Conservation (phyloP, 2,329 filamentous ascomycete genomes). For the Pyricularia pennisetigena region DNA sequence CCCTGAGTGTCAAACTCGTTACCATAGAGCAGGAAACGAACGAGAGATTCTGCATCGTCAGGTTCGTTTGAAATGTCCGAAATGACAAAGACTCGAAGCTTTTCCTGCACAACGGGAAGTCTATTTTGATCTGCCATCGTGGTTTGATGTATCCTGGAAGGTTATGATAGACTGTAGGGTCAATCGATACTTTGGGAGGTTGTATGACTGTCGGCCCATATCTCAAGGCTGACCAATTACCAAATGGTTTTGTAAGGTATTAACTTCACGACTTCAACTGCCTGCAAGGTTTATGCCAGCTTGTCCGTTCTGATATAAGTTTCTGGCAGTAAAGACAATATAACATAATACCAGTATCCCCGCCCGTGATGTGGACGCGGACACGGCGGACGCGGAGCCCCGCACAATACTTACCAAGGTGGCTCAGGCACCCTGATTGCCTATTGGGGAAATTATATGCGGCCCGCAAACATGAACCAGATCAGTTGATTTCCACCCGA, state of each 20-base stretch:
- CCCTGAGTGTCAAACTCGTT: constrained; percentile 36
- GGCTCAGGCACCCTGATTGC: background rate
- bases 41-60: constrained; percentile 32
- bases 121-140: background rate
- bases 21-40: constrained; percentile 32
- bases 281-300: background rate
- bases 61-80: constrained; percentile 36
- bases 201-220: background rate
- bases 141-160: background rate
- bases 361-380: background rate
- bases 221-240: background rate
- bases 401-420: too few species aligned
- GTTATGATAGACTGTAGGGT: background rate
- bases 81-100: constrained; percentile 28
- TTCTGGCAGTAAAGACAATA: background rate
- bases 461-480: background rate
- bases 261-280: background rate
- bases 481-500: background rate
- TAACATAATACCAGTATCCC: background rate
- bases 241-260: background rate
- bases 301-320: background rate
- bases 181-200: background rate
- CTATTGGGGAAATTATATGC: background rate
- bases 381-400: background rate
- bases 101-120: constrained; percentile 6